Percentiles rank a stretch among this genome's conserved stretches.
These are phyloP conservation scores for Sapria himalayana DNA, from an alignment of 345 rosid genomes.

Conservation along the genomic window DNA sequence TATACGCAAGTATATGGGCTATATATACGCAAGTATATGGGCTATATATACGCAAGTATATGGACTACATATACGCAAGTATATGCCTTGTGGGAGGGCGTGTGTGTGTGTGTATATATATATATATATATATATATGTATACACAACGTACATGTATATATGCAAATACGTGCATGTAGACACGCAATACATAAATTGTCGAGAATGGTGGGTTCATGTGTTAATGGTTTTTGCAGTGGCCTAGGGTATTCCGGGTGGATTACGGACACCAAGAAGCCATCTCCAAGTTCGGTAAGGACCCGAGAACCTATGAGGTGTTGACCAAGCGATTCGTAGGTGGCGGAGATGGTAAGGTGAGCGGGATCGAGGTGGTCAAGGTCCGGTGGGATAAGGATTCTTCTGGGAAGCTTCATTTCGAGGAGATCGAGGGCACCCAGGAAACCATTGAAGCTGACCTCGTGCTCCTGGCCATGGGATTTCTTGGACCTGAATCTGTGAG, in stretches of 20 bases:
- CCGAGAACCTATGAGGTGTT: slow-evolving; percentile 84
- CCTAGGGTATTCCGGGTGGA: slow-evolving; percentile 86
- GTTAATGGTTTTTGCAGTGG: too few relatives aligned
- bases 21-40: too few relatives aligned
- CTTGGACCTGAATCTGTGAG: slow-evolving; percentile 89
- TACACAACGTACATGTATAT: too few relatives aligned
- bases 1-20: too few relatives aligned
- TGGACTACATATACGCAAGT: too few relatives aligned
- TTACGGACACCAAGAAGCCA: slow-evolving; percentile 93
- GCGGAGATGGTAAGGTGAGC: slow-evolving; percentile 53
- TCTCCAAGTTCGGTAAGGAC: slow-evolving; percentile 69
- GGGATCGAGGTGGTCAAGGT: slow-evolving; percentile 67
- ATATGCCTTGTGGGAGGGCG: too few relatives aligned
- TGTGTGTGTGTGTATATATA: too few relatives aligned
- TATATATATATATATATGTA: too few relatives aligned
- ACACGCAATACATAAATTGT: too few relatives aligned
- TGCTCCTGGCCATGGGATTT: slow-evolving; percentile 91
- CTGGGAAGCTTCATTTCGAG: slow-evolving; percentile 65
- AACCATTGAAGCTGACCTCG: slow-evolving; percentile 70
- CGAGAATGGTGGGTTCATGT: too few relatives aligned
- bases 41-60: too few relatives aligned
- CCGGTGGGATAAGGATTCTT: slow-evolving; percentile 76
- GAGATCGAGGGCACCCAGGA: slow-evolving; percentile 80
- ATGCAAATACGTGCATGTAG: too few relatives aligned
- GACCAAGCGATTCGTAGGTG: slow-evolving; percentile 80